Percentiles rank a stretch among this genome's conserved stretches.
Evolutionary conservation across 164 flowering plant species (phyloP).

Genomic region (Euptelea pleiosperma): DNA sequence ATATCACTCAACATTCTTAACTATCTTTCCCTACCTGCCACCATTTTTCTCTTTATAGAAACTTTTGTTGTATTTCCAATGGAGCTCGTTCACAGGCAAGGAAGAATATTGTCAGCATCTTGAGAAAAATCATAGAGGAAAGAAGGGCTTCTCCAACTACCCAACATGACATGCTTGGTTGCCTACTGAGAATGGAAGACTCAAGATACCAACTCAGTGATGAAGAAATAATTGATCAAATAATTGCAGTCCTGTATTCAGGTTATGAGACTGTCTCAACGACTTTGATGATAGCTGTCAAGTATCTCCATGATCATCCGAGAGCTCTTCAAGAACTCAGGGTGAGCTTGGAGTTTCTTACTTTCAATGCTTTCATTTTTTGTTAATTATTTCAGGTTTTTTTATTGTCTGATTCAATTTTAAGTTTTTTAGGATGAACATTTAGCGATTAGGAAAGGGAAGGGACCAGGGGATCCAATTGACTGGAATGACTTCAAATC

Average conservation of each 20-base stretch:
- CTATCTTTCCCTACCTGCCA: neutral
- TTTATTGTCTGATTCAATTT: neutral
- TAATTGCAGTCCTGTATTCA: slow-evolving; percentile 59
- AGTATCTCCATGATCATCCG: slow-evolving; percentile 74
- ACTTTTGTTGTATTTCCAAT: neutral
- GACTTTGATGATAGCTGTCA: slow-evolving; percentile 70
- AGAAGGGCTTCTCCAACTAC: slow-evolving; percentile 42
- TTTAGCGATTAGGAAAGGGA: slow-evolving; percentile 33
- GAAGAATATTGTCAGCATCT: slow-evolving; percentile 33
- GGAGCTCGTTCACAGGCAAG: slow-evolving; percentile 43
- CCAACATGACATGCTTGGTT: slow-evolving; percentile 52
- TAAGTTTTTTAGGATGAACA: slow-evolving; percentile 40
- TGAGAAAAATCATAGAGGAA: slow-evolving; percentile 39
- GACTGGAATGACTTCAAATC: slow-evolving; percentile 46
- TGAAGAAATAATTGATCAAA: slow-evolving; percentile 60
- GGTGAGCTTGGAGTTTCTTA: slow-evolving; percentile 34
- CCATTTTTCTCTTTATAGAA: neutral
- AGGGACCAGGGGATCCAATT: slow-evolving; percentile 36
- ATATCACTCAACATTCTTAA: slow-evolving; percentile 19
- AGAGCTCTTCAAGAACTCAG: slow-evolving; percentile 54
- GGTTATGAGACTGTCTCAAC: slow-evolving; percentile 77
- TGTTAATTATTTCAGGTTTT: neutral
- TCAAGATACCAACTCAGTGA: slow-evolving; percentile 40
- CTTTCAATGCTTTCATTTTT: neutral
- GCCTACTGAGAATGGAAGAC: slow-evolving; percentile 39